Evolutionary conservation across 352 stramenopile genomes (phyloP).

Genomic region (Sclerospora graminicola): DNA sequence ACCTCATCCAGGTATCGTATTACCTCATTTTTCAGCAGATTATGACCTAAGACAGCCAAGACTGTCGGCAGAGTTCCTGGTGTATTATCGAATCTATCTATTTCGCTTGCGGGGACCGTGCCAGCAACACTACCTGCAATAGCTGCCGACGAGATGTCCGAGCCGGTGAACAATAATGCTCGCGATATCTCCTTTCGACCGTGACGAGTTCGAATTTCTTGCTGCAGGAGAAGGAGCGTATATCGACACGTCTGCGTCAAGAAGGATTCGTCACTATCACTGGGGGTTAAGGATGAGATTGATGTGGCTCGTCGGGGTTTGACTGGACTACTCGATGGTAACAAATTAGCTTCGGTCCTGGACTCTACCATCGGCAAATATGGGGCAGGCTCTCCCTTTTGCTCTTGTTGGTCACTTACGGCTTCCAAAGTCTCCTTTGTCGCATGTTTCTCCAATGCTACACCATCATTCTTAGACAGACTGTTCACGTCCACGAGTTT

Average conservation of each 20-base stretch:
- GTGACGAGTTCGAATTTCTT: conserved; percentile 73
- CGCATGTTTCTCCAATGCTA: conserved; percentile 1
- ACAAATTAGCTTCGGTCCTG: conserved; percentile 4
- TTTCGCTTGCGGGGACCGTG: conserved; percentile 17
- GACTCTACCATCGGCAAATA: conserved; percentile 21
- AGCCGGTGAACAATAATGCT: conserved; percentile 40
- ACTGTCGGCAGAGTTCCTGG: conserved; percentile 45
- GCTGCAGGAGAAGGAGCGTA: conserved; percentile 57
- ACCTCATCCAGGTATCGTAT: conserved; percentile 57
- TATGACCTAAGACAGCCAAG: conserved; percentile 60
- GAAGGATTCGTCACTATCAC: conserved; percentile 36
- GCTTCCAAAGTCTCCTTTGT: conserved; percentile 1
- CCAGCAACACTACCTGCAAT: conserved; percentile 6
- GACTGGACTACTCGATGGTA: conserved; percentile 12
- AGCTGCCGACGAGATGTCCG: conserved; percentile 11
- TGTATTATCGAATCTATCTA: conserved; percentile 29
- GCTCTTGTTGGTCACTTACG: conserved; percentile 4
- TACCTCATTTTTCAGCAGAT: conserved; percentile 71
- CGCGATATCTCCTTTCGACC: conserved; percentile 60
- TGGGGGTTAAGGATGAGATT: conserved; percentile 15
- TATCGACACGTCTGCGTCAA: conserved; percentile 60
- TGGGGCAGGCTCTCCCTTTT: conserved; percentile 2
- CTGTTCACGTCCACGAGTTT: conserved; percentile 59
- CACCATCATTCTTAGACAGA: conserved; percentile 12
- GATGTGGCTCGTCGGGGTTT: conserved; percentile 19